Percentiles rank a stretch among this genome's conserved stretches.
Conservation (phyloP, 768 basidiomycete species). For the Austroboletus eburneus region DNA sequence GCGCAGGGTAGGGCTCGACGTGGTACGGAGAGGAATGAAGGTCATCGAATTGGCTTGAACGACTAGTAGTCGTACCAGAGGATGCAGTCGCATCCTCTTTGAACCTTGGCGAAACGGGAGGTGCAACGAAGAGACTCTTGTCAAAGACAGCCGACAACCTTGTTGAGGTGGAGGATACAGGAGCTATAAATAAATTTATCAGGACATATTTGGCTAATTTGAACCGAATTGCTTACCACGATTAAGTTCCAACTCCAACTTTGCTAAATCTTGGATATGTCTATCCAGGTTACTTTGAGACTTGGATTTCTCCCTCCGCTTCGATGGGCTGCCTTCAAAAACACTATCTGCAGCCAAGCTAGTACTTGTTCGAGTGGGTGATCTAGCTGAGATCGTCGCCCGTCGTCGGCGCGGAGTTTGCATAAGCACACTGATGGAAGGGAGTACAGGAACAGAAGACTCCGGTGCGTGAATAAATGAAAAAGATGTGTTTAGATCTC, state of each 20-base stretch:
- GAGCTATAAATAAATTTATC: constrained; percentile 22
- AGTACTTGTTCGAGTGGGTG: constrained; percentile 41
- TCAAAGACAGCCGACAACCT: constrained; percentile 66
- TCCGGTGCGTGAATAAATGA: constrained; percentile 20
- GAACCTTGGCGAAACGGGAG: constrained; percentile 37
- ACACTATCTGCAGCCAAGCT: constrained; percentile 27
- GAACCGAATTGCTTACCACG: constrained; percentile 43
- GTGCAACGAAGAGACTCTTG: constrained; percentile 61
- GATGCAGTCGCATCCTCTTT: constrained; percentile 35
- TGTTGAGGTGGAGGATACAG: constrained; percentile 39
- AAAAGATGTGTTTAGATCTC: constrained; percentile 20
- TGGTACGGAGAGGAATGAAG: constrained; percentile 57
- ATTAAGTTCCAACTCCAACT: constrained; percentile 61
- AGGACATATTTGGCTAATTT: not conserved
- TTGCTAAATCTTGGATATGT: constrained; percentile 63
- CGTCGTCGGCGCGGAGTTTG: constrained; percentile 41
- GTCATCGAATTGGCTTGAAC: constrained; percentile 34
- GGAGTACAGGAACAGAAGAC: constrained; percentile 16
- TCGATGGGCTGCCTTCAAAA: constrained; percentile 53
- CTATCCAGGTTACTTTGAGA: constrained; percentile 62
- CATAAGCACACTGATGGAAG: constrained; percentile 18
- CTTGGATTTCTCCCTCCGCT: constrained; percentile 60
- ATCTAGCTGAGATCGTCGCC: constrained; percentile 65
- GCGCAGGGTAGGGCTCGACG: constrained; percentile 61
- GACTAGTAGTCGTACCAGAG: constrained; percentile 7